phyloP scores from a whole-genome alignment of 2,329 filamentous ascomycete species.

The Aureobasidium lini region DNA sequence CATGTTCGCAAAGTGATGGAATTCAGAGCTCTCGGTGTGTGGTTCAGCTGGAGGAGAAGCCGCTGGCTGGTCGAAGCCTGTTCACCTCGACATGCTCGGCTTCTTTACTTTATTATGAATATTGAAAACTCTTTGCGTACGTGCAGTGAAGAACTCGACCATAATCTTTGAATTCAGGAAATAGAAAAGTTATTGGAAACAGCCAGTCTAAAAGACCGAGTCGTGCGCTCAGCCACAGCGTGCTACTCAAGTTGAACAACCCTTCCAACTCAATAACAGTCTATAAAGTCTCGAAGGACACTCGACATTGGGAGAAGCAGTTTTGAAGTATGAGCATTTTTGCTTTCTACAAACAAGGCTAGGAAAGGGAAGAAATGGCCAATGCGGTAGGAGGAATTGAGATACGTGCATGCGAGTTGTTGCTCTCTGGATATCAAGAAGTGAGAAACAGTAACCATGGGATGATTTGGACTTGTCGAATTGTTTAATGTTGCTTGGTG shows the following conservation, averaged over 20 bases:
- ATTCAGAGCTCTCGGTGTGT: no score
- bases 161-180: no score
- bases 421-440: conserved; percentile 6
- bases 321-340: neutral
- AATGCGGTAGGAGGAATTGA: neutral
- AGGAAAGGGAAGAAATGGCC: neutral
- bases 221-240: no score
- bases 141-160: no score
- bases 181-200: no score
- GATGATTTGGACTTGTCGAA: neutral
- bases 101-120: no score
- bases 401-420: neutral
- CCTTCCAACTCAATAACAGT: neutral
- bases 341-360: neutral
- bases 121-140: no score
- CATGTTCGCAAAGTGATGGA: no score
- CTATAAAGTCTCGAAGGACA: neutral
- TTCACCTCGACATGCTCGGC: no score
- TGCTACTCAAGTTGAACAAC: neutral
- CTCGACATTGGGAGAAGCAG: neutral
- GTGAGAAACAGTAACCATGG: neutral
- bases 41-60: no score
- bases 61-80: no score
- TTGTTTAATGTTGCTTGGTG: conserved; percentile 8
- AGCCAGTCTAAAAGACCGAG: no score